phyloP scores from a whole-genome alignment of 108 stramenopile species.

The Heterococcus sp. region DNA sequence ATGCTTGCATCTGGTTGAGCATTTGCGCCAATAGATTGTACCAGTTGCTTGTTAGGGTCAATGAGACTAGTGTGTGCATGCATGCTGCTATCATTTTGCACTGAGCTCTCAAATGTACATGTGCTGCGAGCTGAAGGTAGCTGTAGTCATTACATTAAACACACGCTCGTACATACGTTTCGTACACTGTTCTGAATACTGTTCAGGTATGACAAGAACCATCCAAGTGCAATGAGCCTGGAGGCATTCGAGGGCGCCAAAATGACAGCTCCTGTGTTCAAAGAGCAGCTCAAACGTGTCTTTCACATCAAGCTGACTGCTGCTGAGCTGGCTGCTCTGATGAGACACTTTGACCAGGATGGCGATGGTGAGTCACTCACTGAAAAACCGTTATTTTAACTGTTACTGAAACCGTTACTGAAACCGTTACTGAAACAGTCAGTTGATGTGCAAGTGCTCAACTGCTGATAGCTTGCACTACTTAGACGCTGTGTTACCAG shows the following conservation, averaged over 20 bases:
- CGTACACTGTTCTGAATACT: background rate
- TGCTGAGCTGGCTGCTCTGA: constrained; percentile 46
- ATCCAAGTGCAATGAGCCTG: constrained; percentile 31
- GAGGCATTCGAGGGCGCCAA: constrained; percentile 43
- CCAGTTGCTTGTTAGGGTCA: background rate
- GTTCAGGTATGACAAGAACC: constrained; percentile 43
- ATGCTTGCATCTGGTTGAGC: background rate
- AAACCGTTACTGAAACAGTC: too few relatives aligned
- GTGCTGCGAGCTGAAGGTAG: background rate
- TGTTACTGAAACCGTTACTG: too few relatives aligned
- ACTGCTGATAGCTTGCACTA: too few relatives aligned
- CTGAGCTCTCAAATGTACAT: background rate
- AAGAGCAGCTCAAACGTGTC: constrained; percentile 42
- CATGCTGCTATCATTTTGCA: background rate
- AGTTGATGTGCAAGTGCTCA: too few relatives aligned
- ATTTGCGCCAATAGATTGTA: background rate
- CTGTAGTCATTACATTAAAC: background rate
- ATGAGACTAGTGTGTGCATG: background rate
- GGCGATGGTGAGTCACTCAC: constrained; percentile 43
- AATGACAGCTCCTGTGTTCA: constrained; percentile 40
- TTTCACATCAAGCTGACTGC: constrained; percentile 44
- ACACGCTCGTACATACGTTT: background rate
- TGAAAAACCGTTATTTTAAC: too few relatives aligned
- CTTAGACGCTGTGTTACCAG: too few relatives aligned
- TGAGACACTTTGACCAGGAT: constrained; percentile 49